Evolutionary conservation across 2,329 filamentous ascomycete species (phyloP), one percentile per base, ranked within the genome.

Genomic region (Clonostachys chloroleuca): DNA sequence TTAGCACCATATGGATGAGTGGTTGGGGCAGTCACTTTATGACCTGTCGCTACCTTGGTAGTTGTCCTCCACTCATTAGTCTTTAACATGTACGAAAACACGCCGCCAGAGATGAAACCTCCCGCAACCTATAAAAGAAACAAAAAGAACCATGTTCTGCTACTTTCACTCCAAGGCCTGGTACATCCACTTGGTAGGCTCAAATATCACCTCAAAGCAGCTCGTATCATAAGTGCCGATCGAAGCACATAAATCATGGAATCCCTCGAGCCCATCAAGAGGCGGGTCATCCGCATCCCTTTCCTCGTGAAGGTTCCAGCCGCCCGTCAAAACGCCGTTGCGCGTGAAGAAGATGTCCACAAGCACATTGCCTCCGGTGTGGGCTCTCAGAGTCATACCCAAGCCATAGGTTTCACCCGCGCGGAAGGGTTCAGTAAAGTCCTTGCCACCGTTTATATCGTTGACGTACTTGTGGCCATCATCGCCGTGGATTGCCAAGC

Each of bases 381-480:
- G 36, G n/a, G 71, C 61, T 6, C 58, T 54, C 50, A 89, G 81
- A 3, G 69, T 77, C 76, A 92, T 87, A 5, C 88, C 88, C 13
- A 92, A 66, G 1, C 88, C 89, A 10, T 89, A 74, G 6, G 80
- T 83, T 56, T 89, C 80, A 14, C 84, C 85, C 0, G 67, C 66
- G n/a, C 66, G 62, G 59, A 91, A 91, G 6, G 81, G 73, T 10
- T 61, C 56, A 0, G 83, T 83, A 52, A 92, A 92, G 47, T 81
- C 73, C 52, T 80, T 79, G 16, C 89, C 89, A 18, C 89, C 88
- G 72, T 78, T 86, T 8, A 75, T 74, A 61, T 92, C 86, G 59
- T 91, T 89, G 56, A 90, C 75, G 61, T 86, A 94, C 62, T 79
- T 78, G 56, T 85, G 77, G 0, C 89, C 89, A 62, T 92, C 89